A percentile compares a stretch with the other conserved stretches of the same genome.
Evolutionary conservation across 495 filamentous ascomycete genomes (phyloP).

Genomic region (Daldinia childiae): DNA sequence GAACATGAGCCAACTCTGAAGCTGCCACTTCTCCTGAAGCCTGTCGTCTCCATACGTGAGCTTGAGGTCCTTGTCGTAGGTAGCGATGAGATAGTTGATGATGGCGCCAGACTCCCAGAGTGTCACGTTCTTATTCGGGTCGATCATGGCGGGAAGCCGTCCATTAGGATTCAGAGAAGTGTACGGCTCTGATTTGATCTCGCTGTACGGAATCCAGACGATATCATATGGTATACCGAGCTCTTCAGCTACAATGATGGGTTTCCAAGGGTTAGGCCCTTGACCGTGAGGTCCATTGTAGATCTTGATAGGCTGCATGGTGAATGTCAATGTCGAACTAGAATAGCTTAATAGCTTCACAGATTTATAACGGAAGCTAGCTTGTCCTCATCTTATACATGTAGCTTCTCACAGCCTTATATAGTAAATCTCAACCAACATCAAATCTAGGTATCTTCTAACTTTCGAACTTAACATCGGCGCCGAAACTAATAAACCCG

Average conservation of each 20-base stretch:
- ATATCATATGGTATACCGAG: constrained; percentile 62
- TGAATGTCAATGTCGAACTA: not conserved
- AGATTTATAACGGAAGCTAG: not conserved
- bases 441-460: not conserved
- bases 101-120: constrained; percentile 69
- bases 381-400: not conserved
- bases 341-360: not conserved
- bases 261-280: constrained; percentile 74
- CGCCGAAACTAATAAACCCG: not conserved
- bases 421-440: not conserved
- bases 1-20: constrained; percentile 67
- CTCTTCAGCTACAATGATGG: constrained; percentile 67
- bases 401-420: not conserved
- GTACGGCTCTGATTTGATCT: constrained; percentile 64
- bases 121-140: constrained; percentile 53
- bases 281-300: constrained; percentile 49
- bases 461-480: not conserved
- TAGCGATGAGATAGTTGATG: constrained; percentile 70
- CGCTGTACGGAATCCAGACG: constrained; percentile 29
- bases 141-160: constrained; percentile 59
- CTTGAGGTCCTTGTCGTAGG: constrained; percentile 67
- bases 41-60: constrained; percentile 62
- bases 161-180: constrained; percentile 72
- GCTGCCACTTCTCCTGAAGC: constrained; percentile 55
- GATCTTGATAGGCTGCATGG: constrained; percentile 41